A percentile compares a stretch with the other conserved stretches of the same genome.
Conservation (phyloP, 2,329 filamentous ascomycete species). For the Fusarium coicis region DNA sequence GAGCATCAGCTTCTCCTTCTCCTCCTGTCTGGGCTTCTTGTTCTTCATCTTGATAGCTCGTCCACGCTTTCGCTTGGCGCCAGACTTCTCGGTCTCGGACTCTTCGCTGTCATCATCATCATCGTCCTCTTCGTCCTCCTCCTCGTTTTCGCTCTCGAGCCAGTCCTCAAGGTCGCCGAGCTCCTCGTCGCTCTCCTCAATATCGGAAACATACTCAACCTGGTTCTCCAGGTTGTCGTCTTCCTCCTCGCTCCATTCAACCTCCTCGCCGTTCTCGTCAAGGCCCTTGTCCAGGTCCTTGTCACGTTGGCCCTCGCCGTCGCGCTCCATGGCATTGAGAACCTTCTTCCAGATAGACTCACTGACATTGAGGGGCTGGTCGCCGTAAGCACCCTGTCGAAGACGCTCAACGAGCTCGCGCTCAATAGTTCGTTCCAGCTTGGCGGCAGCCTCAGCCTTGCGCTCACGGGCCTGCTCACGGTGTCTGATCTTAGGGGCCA, state of each 20-base stretch:
- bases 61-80: slow-evolving; percentile 66
- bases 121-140: slow-evolving; percentile 70
- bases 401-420: slow-evolving; percentile 91
- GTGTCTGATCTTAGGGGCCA: slow-evolving; percentile 88
- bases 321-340: slow-evolving; percentile 86
- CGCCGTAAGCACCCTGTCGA: slow-evolving; percentile 92
- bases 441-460: slow-evolving; percentile 84
- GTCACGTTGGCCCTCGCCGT: slow-evolving; percentile 84
- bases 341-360: slow-evolving; percentile 98
- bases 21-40: slow-evolving; percentile 64
- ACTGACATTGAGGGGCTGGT: slow-evolving; percentile 93
- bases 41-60: slow-evolving; percentile 58
- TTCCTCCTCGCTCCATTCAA: slow-evolving; percentile 74
- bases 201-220: slow-evolving; percentile 93
- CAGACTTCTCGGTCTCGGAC: slow-evolving; percentile 65
- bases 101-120: slow-evolving; percentile 67
- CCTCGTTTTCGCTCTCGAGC: slow-evolving; percentile 78
- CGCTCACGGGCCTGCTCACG: slow-evolving; percentile 80
- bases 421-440: slow-evolving; percentile 96
- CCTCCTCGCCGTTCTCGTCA: slow-evolving; percentile 78
- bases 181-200: slow-evolving; percentile 86
- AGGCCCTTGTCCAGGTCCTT: slow-evolving; percentile 90
- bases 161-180: slow-evolving; percentile 89
- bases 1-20: slow-evolving; percentile 66
- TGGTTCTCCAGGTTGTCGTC: slow-evolving; percentile 79